Evolutionary conservation across 2,329 filamentous ascomycete genomes (phyloP), one percentile per base, ranked within the genome.

Genomic region (Didymosphaeria variabile): DNA sequence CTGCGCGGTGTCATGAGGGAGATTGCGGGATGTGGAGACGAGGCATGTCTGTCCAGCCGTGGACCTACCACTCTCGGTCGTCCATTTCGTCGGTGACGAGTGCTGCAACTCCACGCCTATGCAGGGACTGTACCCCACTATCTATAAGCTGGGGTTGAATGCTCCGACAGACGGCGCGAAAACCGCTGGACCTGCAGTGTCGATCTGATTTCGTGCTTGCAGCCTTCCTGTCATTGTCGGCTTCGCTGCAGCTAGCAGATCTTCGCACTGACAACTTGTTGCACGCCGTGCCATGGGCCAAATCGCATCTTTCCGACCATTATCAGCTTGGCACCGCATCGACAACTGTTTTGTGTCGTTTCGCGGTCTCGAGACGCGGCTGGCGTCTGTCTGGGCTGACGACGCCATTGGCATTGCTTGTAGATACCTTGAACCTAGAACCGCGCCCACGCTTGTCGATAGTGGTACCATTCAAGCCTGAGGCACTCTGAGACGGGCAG

Each of bases 1-100:
- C 26, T 77, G 70, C 15, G 77, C 64, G 57, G 79, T 77, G 8
- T 60, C 55, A 49, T 69, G 67, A 6, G 72, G 67, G 49, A 77
- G 66, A 31, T 57, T 57, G 32, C 55, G 64, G 26, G 69, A 62
- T 17, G 71, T 75, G 7, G 72, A 77, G 45, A 78, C 66, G 57
- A 76, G 59, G 36, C 69, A 76, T 12, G 51, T 62, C 46, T 69
- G n/a, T 56, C 19, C 61, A 29, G 6, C 26, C 26, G 26, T 65
- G 45, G 58, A 62, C 42, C 42, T 70, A 57, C 74, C 73, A 75
- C 51, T 66, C 55, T 62, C 46, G 59, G 32, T 57, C 12, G 19
- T 29, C 26, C 45, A 47, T 15, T 7, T 12, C 19, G 21, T 47
- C 45, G 21, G 45, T 47, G 21, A 19, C 15, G 45, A 12, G 6